Conservation (phyloP, 2,329 filamentous ascomycete species). For the Leptodontidium sp. region DNA sequence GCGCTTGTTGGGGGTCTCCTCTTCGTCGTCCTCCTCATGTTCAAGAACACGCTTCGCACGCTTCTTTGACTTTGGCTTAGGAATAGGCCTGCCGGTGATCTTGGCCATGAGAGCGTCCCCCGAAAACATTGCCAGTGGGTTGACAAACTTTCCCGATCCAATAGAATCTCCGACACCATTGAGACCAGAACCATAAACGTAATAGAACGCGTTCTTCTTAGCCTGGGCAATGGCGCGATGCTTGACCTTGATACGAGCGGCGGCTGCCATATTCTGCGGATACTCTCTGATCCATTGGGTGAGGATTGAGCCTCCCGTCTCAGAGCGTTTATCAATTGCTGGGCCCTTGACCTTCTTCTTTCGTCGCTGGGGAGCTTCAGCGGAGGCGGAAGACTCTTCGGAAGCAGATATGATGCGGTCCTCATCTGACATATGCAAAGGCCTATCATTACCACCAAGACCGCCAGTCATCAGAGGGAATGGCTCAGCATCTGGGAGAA, state of each 20-base stretch:
- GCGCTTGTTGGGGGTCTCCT: constrained; percentile 47
- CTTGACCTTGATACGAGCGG: constrained; percentile 53
- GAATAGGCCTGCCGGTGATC: constrained; percentile 31
- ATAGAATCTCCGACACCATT: constrained; percentile 59
- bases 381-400: constrained; percentile 49
- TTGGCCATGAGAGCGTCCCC: constrained; percentile 60
- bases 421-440: constrained; percentile 39
- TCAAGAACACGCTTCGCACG: constrained; percentile 32
- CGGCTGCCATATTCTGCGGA: constrained; percentile 64
- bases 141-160: constrained; percentile 48
- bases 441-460: constrained; percentile 33
- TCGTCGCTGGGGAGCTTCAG: constrained; percentile 49
- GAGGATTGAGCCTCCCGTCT: constrained; percentile 64
- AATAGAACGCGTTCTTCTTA: constrained; percentile 69
- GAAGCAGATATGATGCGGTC: constrained; percentile 36
- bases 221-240: constrained; percentile 55
- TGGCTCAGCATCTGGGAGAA: constrained; percentile 45
- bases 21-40: constrained; percentile 36
- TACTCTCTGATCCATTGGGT: constrained; percentile 66
- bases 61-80: constrained; percentile 19
- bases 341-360: constrained; percentile 53
- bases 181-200: constrained; percentile 65
- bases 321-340: constrained; percentile 56
- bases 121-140: constrained; percentile 66
- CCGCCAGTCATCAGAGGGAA: constrained; percentile 42